Evolutionary conservation across 2,329 filamentous ascomycete genomes (phyloP).

Genomic region (Fusarium tricinctum): DNA sequence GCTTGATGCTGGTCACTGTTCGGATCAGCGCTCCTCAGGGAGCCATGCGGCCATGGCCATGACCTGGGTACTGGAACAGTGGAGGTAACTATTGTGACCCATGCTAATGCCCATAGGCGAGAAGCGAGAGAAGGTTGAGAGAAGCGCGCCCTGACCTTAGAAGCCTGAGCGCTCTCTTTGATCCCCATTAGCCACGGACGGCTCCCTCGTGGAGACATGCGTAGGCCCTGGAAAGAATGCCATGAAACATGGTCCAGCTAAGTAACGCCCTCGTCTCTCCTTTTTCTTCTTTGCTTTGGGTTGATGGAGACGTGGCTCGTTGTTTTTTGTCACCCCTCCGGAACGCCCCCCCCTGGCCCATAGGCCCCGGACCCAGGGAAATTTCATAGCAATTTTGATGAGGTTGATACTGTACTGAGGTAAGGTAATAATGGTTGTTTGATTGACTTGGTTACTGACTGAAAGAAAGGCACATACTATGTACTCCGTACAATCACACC

Average conservation of each 20-base stretch:
- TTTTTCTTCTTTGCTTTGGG: slow-evolving; percentile 36
- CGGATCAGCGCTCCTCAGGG: slow-evolving; percentile 37
- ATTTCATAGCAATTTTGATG: slow-evolving; percentile 44
- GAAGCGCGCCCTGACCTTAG: slow-evolving; percentile 38
- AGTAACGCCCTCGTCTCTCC: slow-evolving; percentile 36
- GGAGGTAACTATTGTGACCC: slow-evolving; percentile 23
- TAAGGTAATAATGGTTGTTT: slow-evolving; percentile 28
- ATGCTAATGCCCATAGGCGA: slow-evolving; percentile 25
- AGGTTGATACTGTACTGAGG: slow-evolving; percentile 39
- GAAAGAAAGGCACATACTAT: slow-evolving; percentile 22
- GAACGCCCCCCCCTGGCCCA: slow-evolving; percentile 32
- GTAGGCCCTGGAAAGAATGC: slow-evolving; percentile 39
- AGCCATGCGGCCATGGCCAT: slow-evolving; percentile 1
- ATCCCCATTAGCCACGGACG: slow-evolving; percentile 32
- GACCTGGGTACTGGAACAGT: slow-evolving; percentile 23
- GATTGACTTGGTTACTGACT: slow-evolving; percentile 22
- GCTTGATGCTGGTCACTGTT: slow-evolving; percentile 4
- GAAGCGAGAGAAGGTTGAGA: slow-evolving; percentile 40
- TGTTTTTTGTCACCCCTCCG: slow-evolving; percentile 39
- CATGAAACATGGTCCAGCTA: slow-evolving; percentile 45
- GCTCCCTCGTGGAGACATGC: slow-evolving; percentile 43
- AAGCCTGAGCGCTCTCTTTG: slow-evolving; percentile 36
- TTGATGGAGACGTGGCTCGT: slow-evolving; percentile 24
- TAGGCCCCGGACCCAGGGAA: slow-evolving; percentile 19
- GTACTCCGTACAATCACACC: slow-evolving; percentile 7